A percentile compares a stretch with the other conserved stretches of the same genome.
Conservation (phyloP, 176 grass and related monocot genomes). For the Carex myosuroides region DNA sequence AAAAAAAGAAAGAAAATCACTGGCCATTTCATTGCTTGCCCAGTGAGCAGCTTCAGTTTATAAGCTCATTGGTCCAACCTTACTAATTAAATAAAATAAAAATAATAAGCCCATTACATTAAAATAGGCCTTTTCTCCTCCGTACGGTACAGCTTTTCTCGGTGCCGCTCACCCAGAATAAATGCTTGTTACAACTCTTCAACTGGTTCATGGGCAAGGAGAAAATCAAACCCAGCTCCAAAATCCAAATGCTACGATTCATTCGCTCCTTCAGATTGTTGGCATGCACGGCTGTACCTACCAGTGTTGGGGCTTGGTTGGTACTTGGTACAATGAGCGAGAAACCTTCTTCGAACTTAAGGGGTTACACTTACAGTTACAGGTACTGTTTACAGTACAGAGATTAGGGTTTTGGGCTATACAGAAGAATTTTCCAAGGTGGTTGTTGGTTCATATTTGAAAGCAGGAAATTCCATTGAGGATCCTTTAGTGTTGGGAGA, state of each 20-base stretch:
- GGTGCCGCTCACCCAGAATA: no score
- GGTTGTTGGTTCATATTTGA: slow-evolving; percentile 28
- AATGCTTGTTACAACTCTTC: no score
- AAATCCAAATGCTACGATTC: slow-evolving; percentile 47
- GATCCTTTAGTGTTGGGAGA: slow-evolving; percentile 61
- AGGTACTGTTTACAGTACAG: slow-evolving; percentile 39
- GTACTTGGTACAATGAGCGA: slow-evolving; percentile 39
- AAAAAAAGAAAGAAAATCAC: no score
- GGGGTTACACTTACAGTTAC: neutral
- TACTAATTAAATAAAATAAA: no score
- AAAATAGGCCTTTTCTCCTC: no score
- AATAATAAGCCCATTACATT: no score
- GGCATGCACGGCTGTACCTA: slow-evolving; percentile 35
- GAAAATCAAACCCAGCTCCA: slow-evolving; percentile 30
- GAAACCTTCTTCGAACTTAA: slow-evolving; percentile 41
- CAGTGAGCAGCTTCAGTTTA: no score
- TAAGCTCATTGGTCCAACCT: no score
- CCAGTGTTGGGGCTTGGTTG: slow-evolving; percentile 50
- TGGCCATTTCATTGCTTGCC: no score
- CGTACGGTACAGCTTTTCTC: no score
- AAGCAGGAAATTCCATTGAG: slow-evolving; percentile 40
- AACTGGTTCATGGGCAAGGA: slow-evolving; percentile 26
- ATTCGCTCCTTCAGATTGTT: slow-evolving; percentile 62
- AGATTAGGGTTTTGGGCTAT: slow-evolving; percentile 41
- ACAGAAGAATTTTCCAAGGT: slow-evolving; percentile 52